Base-by-base conservation (phyloP, 805 yeast species). In the Middelhovenomyces tepae region DNA sequence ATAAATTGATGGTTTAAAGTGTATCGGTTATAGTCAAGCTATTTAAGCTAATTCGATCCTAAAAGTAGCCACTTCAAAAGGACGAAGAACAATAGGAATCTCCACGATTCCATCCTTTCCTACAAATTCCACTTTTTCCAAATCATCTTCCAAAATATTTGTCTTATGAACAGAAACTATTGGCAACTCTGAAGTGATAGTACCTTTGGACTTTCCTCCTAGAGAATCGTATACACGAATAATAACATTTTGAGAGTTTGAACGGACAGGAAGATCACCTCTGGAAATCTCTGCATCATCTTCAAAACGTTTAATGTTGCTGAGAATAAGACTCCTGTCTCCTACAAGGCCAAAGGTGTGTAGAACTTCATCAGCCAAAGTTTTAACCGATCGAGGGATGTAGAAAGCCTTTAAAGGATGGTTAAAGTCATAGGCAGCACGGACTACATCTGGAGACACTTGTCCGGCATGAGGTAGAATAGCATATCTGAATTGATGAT, bases 221-320 rank as follows among this genome's bases (percentile, higher is more conserved):
- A 89, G 64, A 0, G 94, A 62, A 51, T 89, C 98, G 57, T 86
- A 89, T 1, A 85, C 68, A 46, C 97, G 72, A 19, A 82, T 62
- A 16, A 87, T 64, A 17, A 84, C 60, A 7, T 77, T 68, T 44
- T 66, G 67, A 31, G 62, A 57, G 33, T 57, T 54, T 28, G 65
- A 64, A 15, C 50, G 34, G 27, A 69, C 63, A 7, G 77, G 72
- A 27, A 68, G 53, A 19, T 56, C 49, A 3, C 58, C 57, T 5
- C 43, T 40, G 27, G 43, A 35, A 6, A 49, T 45, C 27, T 72
- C 67, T 28, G 53, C 62, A 53, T 89, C 96, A 50, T 80, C 85
- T 51, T 87, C 96, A 8, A 84, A 86, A 46, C 97, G 71, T 59
- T 91, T 91, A 31, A 91, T 56, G 43, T 83, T 75, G 3, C 89